Conservation (phyloP, 176 grass and related monocot species). For the Cymbopogon citratus region DNA sequence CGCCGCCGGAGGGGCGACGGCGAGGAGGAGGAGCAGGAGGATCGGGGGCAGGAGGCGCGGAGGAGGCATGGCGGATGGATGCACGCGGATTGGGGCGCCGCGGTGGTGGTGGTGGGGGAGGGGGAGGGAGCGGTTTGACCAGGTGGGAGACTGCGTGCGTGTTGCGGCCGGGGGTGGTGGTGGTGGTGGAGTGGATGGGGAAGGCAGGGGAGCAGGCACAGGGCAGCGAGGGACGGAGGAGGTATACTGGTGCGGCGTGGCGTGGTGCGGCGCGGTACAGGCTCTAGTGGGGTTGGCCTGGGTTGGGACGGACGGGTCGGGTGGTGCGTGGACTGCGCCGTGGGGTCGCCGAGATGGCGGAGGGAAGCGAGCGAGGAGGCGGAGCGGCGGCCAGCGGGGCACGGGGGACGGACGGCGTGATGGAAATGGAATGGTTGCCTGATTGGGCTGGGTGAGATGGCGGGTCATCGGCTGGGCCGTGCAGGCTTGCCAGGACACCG, state of each 20-base stretch:
- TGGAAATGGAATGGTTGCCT: neutral
- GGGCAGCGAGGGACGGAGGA: neutral
- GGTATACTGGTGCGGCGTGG: neutral
- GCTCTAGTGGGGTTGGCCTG: constrained; percentile 25
- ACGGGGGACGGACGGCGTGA: neutral
- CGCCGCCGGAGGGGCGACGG: neutral
- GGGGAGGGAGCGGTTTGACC: constrained; percentile 28
- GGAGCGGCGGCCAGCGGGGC: neutral
- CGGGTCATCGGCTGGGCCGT: neutral
- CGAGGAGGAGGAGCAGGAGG: neutral
- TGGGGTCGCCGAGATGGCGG: neutral
- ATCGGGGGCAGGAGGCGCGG: neutral
- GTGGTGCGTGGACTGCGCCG: constrained; percentile 2
- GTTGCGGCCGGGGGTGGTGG: neutral
- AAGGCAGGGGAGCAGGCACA: neutral
- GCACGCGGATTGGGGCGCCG: neutral
- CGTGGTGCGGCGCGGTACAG: neutral
- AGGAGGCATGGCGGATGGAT: constrained; percentile 34
- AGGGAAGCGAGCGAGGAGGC: neutral
- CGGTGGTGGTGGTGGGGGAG: neutral
- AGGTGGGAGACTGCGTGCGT: constrained; percentile 10
- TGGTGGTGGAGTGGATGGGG: neutral
- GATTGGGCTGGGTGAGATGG: neutral
- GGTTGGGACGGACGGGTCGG: neutral
- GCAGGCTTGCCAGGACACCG: too few relatives aligned